Percentiles rank a stretch among this genome's conserved stretches.
Evolutionary conservation across 23 red algal species (phyloP).

Genomic region (Gracilaria vermiculophylla): DNA sequence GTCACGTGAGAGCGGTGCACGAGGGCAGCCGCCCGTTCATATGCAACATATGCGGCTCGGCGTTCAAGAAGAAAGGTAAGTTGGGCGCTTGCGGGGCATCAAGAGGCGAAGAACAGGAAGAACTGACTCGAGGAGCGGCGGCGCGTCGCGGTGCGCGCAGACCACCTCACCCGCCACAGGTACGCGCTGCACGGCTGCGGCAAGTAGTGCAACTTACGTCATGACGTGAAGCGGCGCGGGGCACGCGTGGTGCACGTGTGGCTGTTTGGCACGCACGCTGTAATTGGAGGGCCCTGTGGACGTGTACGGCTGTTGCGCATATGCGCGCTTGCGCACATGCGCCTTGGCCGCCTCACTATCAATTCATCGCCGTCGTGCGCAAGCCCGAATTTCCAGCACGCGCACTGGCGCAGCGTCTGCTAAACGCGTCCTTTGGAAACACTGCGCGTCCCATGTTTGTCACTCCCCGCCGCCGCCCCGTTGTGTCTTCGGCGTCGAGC

Average conservation of each 20-base stretch:
- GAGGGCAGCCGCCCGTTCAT: background rate
- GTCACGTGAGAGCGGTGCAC: conserved; percentile 3
- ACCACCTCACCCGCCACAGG: conserved; percentile 1
- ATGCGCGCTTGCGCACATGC: background rate
- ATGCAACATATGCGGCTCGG: background rate
- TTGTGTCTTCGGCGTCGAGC: background rate
- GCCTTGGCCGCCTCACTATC: background rate
- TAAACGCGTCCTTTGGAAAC: background rate
- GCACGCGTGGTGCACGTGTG: background rate
- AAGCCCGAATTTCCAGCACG: background rate
- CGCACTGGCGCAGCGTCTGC: conserved; percentile 1
- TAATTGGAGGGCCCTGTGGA: background rate
- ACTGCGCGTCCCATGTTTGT: background rate
- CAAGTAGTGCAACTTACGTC: background rate
- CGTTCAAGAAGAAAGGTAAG: conserved; percentile 32
- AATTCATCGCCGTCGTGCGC: background rate
- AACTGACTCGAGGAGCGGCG: background rate
- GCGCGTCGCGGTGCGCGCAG: background rate
- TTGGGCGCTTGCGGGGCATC: too few relatives aligned
- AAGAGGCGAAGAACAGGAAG: too few relatives aligned
- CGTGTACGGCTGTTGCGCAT: background rate
- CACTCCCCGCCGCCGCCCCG: too few relatives aligned
- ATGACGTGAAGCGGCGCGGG: background rate
- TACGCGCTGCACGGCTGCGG: background rate
- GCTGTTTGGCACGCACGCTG: background rate